Evolutionary conservation across 2,329 filamentous ascomycete species (phyloP).

Genomic region (Stachybotrys chartarum): DNA sequence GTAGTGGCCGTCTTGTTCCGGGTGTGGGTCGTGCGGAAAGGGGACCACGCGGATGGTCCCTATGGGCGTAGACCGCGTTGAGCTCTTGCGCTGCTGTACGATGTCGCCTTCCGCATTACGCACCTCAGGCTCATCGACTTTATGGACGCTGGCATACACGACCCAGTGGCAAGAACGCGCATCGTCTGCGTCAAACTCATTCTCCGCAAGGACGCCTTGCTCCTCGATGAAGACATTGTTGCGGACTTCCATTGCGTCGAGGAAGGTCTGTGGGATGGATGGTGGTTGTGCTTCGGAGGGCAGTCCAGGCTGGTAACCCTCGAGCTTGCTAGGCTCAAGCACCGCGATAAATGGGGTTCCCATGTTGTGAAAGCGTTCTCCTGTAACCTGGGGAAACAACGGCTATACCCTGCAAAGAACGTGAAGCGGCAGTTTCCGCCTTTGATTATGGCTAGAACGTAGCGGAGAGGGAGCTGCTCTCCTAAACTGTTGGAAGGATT

Average conservation of each 20-base stretch:
- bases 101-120: conserved; percentile 35
- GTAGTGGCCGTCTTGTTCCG: conserved; percentile 41
- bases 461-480: too few species aligned
- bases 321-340: conserved; percentile 41
- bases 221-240: conserved; percentile 54
- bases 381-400: background rate
- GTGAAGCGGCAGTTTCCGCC: too few species aligned
- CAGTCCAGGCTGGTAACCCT: conserved; percentile 34
- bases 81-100: conserved; percentile 33
- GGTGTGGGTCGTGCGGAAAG: conserved; percentile 66
- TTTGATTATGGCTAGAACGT: too few species aligned
- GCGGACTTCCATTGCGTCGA: conserved; percentile 57
- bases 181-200: conserved; percentile 80
- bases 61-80: conserved; percentile 44
- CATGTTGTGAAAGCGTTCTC: conserved; percentile 21
- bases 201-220: conserved; percentile 51
- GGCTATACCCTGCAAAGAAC: too few species aligned
- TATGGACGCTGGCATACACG: conserved; percentile 62
- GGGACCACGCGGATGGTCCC: conserved; percentile 77
- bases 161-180: conserved; percentile 78
- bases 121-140: conserved; percentile 32
- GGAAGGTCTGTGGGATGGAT: conserved; percentile 47
- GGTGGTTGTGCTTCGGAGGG: conserved; percentile 35
- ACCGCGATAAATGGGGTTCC: conserved; percentile 42
- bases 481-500: too few species aligned